Conservation (phyloP, 306 rosid species). For the Astragalus membranaceus region DNA sequence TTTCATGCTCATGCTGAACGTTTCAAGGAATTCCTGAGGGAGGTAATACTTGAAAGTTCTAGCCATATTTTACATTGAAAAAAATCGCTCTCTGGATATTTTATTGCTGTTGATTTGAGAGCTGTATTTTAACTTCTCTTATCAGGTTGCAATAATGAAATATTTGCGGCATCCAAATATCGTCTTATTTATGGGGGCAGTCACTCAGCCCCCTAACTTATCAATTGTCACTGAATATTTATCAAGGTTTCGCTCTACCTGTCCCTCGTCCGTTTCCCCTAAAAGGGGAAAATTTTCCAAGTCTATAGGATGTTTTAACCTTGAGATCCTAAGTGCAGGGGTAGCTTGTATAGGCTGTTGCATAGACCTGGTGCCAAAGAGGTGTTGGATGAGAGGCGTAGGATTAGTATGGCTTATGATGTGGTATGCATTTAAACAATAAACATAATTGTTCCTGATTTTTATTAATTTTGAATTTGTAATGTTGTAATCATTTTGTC, state of each 20-base stretch:
- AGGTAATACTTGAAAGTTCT: conserved; percentile 47
- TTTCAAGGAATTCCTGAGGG: conserved; percentile 85
- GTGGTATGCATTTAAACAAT: conserved; percentile 60
- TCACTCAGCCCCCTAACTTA: conserved; percentile 88
- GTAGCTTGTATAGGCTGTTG: conserved; percentile 92
- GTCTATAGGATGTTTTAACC: neutral
- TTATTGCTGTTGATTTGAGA: conserved; percentile 22
- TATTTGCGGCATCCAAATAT: conserved; percentile 92
- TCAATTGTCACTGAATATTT: conserved; percentile 98
- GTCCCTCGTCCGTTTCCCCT: neutral
- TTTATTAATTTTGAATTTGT: neutral
- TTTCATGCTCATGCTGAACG: conserved; percentile 84
- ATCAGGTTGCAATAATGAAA: conserved; percentile 94
- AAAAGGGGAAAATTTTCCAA: neutral
- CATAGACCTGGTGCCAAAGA: conserved; percentile 81
- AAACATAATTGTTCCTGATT: neutral
- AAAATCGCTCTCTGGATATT: neutral
- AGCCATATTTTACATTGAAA: conserved; percentile 1
- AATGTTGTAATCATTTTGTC: neutral
- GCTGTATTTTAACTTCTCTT: conserved; percentile 19
- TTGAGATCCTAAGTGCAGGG: conserved; percentile 56
- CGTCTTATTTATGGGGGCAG: conserved; percentile 98
- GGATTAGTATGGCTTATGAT: conserved; percentile 87
- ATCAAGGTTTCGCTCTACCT: conserved; percentile 58
- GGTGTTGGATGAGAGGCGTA: conserved; percentile 83